Percentiles rank a stretch among this genome's conserved stretches.
These are phyloP conservation scores for Leishmania aethiopica DNA, from an alignment of 208 protist species.

Conservation along the genomic window DNA sequence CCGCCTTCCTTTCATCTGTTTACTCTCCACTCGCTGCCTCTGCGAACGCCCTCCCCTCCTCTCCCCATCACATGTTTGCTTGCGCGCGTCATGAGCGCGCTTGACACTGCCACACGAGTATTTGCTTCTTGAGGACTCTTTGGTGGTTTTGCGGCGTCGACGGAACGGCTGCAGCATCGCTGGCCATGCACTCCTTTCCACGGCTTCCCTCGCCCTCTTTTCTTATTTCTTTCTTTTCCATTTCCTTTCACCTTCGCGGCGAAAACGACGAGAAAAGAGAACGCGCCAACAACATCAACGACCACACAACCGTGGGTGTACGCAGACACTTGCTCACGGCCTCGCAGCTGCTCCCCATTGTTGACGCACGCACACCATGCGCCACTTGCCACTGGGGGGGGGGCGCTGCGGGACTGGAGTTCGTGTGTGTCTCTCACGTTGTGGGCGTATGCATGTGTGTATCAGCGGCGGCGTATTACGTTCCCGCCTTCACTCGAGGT, in stretches of 20 bases:
- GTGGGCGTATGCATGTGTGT: background rate
- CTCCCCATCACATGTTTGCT: constrained; percentile 4
- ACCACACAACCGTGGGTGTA: background rate
- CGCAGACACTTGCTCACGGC: background rate
- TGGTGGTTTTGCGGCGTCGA: background rate
- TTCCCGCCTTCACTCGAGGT: background rate
- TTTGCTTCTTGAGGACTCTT: background rate
- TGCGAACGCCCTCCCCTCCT: background rate
- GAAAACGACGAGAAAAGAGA: background rate
- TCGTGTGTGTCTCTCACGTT: background rate
- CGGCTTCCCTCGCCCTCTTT: background rate
- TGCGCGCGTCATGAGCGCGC: background rate
- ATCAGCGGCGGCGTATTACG: background rate
- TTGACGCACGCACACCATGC: background rate
- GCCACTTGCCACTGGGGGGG: background rate
- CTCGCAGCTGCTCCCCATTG: background rate
- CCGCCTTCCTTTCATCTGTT: background rate
- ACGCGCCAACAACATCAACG: background rate
- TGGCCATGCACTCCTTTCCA: background rate
- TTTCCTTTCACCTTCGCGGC: background rate
- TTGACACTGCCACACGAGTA: background rate
- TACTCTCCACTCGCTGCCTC: background rate
- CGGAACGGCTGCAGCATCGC: background rate
- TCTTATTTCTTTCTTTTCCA: background rate
- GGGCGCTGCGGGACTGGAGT: background rate